Evolutionary conservation across 2,329 filamentous ascomycete genomes (phyloP).

Genomic region (Alternaria panax): DNA sequence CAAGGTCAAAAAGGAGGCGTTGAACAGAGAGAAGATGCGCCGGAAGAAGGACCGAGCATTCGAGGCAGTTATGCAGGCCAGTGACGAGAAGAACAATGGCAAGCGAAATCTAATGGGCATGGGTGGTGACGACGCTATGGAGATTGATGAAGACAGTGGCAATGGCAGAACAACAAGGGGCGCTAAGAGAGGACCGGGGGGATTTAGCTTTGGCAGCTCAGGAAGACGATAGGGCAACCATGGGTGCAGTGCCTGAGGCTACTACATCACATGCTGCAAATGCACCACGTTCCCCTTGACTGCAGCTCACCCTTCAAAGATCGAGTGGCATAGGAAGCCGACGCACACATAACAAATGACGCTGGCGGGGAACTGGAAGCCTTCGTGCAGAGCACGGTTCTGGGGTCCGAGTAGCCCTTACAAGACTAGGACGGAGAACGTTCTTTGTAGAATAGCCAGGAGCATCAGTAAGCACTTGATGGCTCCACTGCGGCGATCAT

Average conservation of each 20-base stretch:
- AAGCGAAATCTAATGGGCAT: conserved; percentile 30
- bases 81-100: conserved; percentile 39
- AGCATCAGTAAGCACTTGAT: neutral
- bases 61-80: conserved; percentile 35
- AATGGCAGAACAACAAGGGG: conserved; percentile 35
- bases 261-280: neutral
- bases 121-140: conserved; percentile 46
- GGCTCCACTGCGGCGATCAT: neutral
- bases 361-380: neutral
- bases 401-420: neutral
- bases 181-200: conserved; percentile 39
- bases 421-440: neutral
- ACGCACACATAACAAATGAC: neutral
- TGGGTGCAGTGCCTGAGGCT: neutral
- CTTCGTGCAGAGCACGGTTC: neutral
- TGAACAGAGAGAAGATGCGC: conserved; percentile 52
- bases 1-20: conserved; percentile 63
- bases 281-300: neutral
- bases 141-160: conserved; percentile 47
- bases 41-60: conserved; percentile 53
- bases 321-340: neutral
- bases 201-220: conserved; percentile 35
- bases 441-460: neutral
- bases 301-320: neutral
- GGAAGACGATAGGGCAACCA: conserved; percentile 38